Evolutionary conservation across 2,329 filamentous ascomycete genomes (phyloP), one percentile per base, ranked within the genome.

Genomic region (Falciphora oryzae): DNA sequence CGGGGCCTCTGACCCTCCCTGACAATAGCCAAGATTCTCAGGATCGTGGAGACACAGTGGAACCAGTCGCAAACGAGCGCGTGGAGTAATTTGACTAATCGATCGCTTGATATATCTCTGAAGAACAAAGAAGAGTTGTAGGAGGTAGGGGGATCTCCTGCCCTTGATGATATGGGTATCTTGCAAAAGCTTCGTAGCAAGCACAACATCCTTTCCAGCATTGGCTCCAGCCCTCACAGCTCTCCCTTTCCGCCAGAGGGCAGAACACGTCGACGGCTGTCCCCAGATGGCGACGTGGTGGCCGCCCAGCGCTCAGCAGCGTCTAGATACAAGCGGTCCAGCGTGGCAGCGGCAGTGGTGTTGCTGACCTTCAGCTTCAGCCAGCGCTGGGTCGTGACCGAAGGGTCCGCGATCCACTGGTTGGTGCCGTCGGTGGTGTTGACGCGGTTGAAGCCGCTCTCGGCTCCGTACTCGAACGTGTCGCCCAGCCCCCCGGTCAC

Each of bases 371-470:
- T 63, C 56, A 80, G 66, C 59, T 67, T 70, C 61, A 82, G 65
- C 71, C 76, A 81, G 63, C 75, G 73, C 71, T 81, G 79, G 56
- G 76, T 75, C 22, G 68, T 75, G 4, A 72, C 68, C 8, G 28
- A 29, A 22, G 71, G 64, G 56, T 81, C 77, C 18, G 72, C 70
- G 2, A 80, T 68, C 80, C 80, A 82, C n/a, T 61, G 61, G 66
- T 82, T 81, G 4, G 75, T 71, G 2, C 80, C 79, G 53, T 81
- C 74, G 16, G 56, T 58, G 0, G 69, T 65, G 25, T 69, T 67
- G 3, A 82, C 74, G 56, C 73, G 66, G 65, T 82, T 82, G 65
- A 77, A 77, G 5, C 80, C 79, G 16, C 66, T 66, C 14, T 70
- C 67, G 59, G 79, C 78, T 2, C 70, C 77, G 56, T 72, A 76